Base-by-base conservation (phyloP, 441 rosid genomes). In the Gossypium aridum region DNA sequence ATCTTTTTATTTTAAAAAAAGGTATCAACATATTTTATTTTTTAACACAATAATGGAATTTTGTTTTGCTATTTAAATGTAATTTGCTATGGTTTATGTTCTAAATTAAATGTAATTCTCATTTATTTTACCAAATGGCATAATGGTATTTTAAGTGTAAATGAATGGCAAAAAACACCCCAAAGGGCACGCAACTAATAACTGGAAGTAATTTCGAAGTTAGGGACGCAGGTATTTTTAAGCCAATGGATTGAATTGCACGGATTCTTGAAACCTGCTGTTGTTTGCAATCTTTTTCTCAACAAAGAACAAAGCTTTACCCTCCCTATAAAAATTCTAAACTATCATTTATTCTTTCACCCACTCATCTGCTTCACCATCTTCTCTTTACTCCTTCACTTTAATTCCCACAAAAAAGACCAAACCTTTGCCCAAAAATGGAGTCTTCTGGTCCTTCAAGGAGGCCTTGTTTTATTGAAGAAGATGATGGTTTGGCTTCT, bases 401-500 rank as follows among this genome's bases (percentile, higher is more conserved):
- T 9, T 17, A 20, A 5, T 12, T 12, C 63, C 34, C 25, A 20
- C 71, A 0, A 20, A 1, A 7, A 55, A 45, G 20, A 28, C 17
- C 54, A 34, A 3, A 28, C 3, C 2, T 55, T 17, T 17, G 2
- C 4, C 4, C 3, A 25, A 0, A 0, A 2, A 4, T 83, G 86
- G 80, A 78, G 6, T 16, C 72, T 2, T 31, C 59, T 17, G 20
- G 71, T 8, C 49, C 74, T 7, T 4, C 77, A 53, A 84, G 76
- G 56, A 80, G 83, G 66, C 77, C 84, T 76, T 87, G 87, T 78
- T 86, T 85, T 39, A 19, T 71, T 0, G 87, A 80, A 31, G 88
- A 84, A 25, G 89, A 89, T 57, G 83, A 85, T 73, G 90, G 91
- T 14, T 64, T 87, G 80, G 90, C 88, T 62, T 87, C 87, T 37